Evolutionary conservation across 1,139 yeast genomes (phyloP).

Genomic region (Lodderomyces elongisporus): DNA sequence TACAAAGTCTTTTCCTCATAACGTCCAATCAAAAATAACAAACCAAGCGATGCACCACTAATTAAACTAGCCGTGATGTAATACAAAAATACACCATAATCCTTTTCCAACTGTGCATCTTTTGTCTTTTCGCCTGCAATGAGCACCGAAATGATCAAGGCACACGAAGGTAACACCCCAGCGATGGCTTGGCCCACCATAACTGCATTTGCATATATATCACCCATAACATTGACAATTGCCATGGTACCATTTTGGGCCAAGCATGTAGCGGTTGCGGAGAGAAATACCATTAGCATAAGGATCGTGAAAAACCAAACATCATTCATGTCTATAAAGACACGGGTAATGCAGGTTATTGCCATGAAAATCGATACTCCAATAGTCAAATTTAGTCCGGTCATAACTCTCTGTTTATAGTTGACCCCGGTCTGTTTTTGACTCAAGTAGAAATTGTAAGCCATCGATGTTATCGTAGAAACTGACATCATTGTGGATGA

Average conservation of each 20-base stretch:
- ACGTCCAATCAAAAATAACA: constrained; percentile 28
- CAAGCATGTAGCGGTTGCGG: constrained; percentile 63
- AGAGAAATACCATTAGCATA: constrained; percentile 55
- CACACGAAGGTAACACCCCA: constrained; percentile 82
- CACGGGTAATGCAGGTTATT: constrained; percentile 43
- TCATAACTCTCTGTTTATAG: constrained; percentile 53
- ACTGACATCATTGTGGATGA: constrained; percentile 88
- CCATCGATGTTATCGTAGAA: constrained; percentile 67
- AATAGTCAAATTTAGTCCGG: constrained; percentile 57
- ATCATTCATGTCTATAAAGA: constrained; percentile 36
- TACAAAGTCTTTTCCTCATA: constrained; percentile 21
- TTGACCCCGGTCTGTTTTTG: constrained; percentile 61
- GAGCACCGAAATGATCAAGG: constrained; percentile 59
- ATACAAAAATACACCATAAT: constrained; percentile 55
- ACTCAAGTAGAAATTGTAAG: constrained; percentile 60
- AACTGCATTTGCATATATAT: constrained; percentile 76
- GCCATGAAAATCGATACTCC: constrained; percentile 51
- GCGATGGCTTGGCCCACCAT: constrained; percentile 96
- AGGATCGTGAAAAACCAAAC: constrained; percentile 38
- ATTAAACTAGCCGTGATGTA: constrained; percentile 68
- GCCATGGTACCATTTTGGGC: constrained; percentile 94
- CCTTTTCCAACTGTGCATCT: constrained; percentile 27
- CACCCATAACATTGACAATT: constrained; percentile 71
- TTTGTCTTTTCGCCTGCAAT: constrained; percentile 31
- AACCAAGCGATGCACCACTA: constrained; percentile 44